Evolutionary conservation across 306 rosid species (phyloP).

Genomic region (Chamaecrista fasciculata): DNA sequence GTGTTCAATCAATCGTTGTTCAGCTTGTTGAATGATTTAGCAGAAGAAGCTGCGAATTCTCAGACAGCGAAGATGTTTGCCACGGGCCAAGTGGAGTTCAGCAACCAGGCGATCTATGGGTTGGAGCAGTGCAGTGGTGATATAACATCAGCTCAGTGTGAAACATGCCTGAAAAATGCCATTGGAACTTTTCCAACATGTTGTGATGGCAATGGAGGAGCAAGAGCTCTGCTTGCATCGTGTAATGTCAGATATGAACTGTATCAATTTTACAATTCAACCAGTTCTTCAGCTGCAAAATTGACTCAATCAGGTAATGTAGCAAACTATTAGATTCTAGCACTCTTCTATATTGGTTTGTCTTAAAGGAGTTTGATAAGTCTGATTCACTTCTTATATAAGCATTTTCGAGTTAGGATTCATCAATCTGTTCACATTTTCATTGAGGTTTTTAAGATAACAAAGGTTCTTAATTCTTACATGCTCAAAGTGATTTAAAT

Average conservation of each 20-base stretch:
- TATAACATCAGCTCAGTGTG: background rate
- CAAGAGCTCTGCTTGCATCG: slow-evolving; percentile 15
- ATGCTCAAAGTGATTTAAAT: background rate
- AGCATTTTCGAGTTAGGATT: background rate
- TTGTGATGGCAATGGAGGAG: slow-evolving; percentile 24
- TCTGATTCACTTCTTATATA: background rate
- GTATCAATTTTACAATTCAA: slow-evolving; percentile 15
- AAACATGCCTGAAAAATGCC: background rate
- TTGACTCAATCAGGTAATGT: background rate
- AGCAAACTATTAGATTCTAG: background rate
- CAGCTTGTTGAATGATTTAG: slow-evolving; percentile 23
- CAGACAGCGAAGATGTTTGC: slow-evolving; percentile 26
- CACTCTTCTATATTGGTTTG: background rate
- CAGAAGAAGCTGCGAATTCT: slow-evolving; percentile 14
- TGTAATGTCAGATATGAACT: slow-evolving; percentile 28
- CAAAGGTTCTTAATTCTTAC: too few species aligned
- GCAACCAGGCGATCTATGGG: slow-evolving; percentile 30
- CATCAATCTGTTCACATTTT: background rate
- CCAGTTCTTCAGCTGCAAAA: background rate
- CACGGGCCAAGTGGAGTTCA: background rate
- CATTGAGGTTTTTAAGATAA: too few species aligned
- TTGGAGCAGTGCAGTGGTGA: slow-evolving; percentile 35
- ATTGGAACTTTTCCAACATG: slow-evolving; percentile 26
- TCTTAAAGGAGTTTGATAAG: background rate
- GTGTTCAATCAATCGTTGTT: slow-evolving; percentile 31